Evolutionary conservation across 2,329 filamentous ascomycete genomes (phyloP).

Genomic region (Ophiostoma novo-ulmi): DNA sequence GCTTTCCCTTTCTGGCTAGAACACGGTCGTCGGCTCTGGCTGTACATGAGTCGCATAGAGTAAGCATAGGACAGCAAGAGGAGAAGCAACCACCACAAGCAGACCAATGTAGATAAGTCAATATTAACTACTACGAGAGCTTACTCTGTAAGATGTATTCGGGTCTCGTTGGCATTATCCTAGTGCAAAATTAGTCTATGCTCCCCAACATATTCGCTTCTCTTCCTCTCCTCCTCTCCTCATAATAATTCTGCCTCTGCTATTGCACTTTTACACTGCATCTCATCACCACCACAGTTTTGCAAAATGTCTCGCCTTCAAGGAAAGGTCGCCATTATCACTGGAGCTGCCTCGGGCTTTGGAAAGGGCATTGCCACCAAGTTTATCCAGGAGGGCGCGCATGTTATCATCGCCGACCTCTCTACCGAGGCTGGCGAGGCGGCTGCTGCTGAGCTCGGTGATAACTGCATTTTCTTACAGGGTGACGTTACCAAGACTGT

Average conservation of each 20-base stretch:
- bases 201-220: background rate
- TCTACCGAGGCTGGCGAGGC: conserved; percentile 42
- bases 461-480: conserved; percentile 39
- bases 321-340: conserved; percentile 54
- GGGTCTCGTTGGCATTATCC: background rate
- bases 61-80: background rate
- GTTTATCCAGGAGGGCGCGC: conserved; percentile 29
- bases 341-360: conserved; percentile 51
- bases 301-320: conserved; percentile 37
- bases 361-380: conserved; percentile 50
- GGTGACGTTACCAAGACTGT: conserved; percentile 48
- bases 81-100: background rate
- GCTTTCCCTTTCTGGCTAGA: conserved; percentile 16
- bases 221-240: background rate
- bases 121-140: background rate
- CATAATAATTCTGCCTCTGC: background rate
- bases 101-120: background rate
- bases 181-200: background rate
- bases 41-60: background rate
- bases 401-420: conserved; percentile 42
- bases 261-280: background rate
- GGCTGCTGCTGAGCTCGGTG: conserved; percentile 39
- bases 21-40: background rate
- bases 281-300: background rate
- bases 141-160: background rate